A percentile compares a stretch with the other conserved stretches of the same genome.
phyloP scores from a whole-genome alignment of 768 basidiomycete genomes.

The Leccinum longicurvipes region DNA sequence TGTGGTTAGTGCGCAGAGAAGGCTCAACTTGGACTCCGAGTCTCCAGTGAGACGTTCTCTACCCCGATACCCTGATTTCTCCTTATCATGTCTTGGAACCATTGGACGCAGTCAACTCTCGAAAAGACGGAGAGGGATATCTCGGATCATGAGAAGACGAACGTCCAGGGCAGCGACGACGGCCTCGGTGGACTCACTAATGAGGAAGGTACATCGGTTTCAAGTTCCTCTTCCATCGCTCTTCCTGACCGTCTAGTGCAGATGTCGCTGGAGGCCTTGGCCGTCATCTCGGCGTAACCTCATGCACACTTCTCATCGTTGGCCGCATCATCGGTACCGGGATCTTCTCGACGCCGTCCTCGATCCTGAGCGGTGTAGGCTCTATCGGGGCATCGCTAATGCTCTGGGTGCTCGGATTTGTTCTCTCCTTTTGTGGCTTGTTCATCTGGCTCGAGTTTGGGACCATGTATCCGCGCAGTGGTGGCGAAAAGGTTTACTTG shows the following conservation, averaged over 20 bases:
- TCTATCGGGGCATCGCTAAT: slow-evolving; percentile 59
- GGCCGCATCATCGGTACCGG: slow-evolving; percentile 61
- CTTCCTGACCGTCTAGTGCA: slow-evolving; percentile 11
- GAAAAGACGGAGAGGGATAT: not conserved
- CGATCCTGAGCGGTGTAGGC: slow-evolving; percentile 53
- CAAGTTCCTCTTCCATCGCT: not conserved
- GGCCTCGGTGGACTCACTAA: slow-evolving; percentile 45
- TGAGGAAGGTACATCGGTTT: slow-evolving; percentile 41
- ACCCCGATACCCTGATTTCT: not conserved
- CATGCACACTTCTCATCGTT: slow-evolving; percentile 55
- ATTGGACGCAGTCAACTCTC: slow-evolving; percentile 1
- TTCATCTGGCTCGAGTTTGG: slow-evolving; percentile 66
- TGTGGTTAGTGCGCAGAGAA: not conserved
- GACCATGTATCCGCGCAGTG: slow-evolving; percentile 60
- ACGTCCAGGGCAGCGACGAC: slow-evolving; percentile 6
- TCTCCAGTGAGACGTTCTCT: not conserved
- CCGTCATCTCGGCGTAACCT: slow-evolving; percentile 53
- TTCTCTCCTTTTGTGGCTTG: slow-evolving; percentile 54
- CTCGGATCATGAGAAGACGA: slow-evolving; percentile 1
- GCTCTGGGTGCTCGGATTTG: slow-evolving; percentile 62
- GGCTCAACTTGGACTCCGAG: too few species aligned
- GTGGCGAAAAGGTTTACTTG: slow-evolving; percentile 62
- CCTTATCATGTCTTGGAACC: slow-evolving; percentile 7
- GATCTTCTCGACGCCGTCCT: slow-evolving; percentile 63
- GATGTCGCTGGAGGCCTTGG: slow-evolving; percentile 56